Percentiles rank a stretch among this genome's conserved stretches.
These are phyloP conservation scores for Castanea sativa DNA, from an alignment of 306 rosid genomes.

Conservation along the genomic window DNA sequence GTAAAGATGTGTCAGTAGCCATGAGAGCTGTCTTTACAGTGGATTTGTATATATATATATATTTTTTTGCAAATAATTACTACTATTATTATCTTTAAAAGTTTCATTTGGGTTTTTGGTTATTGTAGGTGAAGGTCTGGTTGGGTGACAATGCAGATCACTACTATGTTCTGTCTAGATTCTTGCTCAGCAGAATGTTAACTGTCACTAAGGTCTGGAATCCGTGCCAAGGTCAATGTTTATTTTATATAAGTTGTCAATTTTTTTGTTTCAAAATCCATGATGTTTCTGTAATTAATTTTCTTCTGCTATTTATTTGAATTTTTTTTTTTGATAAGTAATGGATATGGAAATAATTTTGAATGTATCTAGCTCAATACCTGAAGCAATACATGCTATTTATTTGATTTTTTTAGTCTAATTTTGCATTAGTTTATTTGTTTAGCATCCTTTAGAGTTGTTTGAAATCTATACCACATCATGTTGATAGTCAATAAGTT, in stretches of 20 bases:
- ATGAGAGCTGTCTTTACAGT: no score
- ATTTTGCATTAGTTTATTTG: not conserved
- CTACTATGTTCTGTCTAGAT: slow-evolving; percentile 90
- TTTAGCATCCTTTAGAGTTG: not conserved
- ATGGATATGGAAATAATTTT: no score
- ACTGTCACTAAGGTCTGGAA: slow-evolving; percentile 81
- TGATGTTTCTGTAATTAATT: not conserved
- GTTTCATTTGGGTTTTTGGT: not conserved
- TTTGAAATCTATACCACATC: not conserved
- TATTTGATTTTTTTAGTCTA: not conserved
- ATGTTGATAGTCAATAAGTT: not conserved
- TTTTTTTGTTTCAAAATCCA: not conserved
- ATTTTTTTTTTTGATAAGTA: not conserved
- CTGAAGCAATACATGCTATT: no score
- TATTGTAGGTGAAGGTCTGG: slow-evolving; percentile 84
- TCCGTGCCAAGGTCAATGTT: slow-evolving; percentile 1
- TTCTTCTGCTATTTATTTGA: not conserved
- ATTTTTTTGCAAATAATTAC: no score
- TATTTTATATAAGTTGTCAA: not conserved
- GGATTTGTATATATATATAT: no score
- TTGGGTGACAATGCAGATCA: slow-evolving; percentile 97
- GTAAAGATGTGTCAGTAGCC: no score
- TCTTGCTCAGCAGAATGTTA: slow-evolving; percentile 83
- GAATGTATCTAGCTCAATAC: no score
- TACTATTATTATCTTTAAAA: not conserved